Conservation (phyloP, 306 rosid species). For the Pterocarpus macrocarpus region DNA sequence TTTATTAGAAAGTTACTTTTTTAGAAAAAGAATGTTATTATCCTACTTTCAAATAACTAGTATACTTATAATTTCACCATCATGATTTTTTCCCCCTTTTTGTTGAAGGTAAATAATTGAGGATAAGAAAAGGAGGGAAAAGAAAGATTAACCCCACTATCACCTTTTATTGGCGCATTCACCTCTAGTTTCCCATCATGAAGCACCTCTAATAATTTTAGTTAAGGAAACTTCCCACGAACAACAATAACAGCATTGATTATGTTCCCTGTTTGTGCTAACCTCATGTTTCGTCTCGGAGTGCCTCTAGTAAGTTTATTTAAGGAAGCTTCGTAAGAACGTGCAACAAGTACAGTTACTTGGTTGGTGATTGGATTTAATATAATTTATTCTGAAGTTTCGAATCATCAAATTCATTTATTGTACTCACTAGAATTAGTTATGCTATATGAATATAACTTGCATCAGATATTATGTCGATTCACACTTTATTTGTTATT, state of each 20-base stretch:
- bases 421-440: too few species aligned
- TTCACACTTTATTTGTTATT: too few species aligned
- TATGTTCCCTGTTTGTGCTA: neutral
- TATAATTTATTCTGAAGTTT: neutral
- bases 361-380: neutral
- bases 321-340: neutral
- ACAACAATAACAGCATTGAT: conserved; percentile 2
- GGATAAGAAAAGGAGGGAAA: neutral
- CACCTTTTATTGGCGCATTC: neutral
- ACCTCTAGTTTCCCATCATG: neutral
- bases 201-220: conserved; percentile 11
- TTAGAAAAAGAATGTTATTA: too few species aligned
- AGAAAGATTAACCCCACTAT: neutral
- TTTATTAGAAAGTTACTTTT: neutral
- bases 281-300: neutral
- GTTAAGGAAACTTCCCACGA: conserved; percentile 36
- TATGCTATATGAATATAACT: too few species aligned
- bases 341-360: neutral
- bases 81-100: neutral
- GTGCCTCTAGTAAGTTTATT: neutral
- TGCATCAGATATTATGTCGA: too few species aligned
- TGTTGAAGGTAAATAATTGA: neutral
- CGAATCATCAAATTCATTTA: neutral
- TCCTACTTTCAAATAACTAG: too few species aligned
- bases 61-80: too few species aligned